Base-by-base conservation (phyloP, 148 eudicot genomes). In the Fallopia convolvulus region DNA sequence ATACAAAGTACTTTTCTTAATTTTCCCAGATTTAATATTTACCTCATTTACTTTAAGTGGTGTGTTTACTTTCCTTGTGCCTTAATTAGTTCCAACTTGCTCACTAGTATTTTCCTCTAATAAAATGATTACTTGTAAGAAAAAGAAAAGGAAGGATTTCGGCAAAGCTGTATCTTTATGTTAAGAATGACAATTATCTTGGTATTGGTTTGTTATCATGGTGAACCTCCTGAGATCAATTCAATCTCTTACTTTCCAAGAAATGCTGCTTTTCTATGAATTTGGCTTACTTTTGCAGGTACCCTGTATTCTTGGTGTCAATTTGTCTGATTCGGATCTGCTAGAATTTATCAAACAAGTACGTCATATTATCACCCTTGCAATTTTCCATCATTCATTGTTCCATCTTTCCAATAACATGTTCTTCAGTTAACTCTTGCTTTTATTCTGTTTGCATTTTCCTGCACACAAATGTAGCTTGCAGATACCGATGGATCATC, bases 401-500 rank as follows among this genome's bases (percentile, higher is more conserved):
- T 5, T 14, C 68, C 18, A 3, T n/a, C 44, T 14, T 39, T 52
- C 52, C 74, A 2, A 20, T 55, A 42, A 17, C 18, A 26, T 36
- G 40, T 77, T n/a, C 26, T 77, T 70, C 63, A 60, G 44, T 66
- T 72, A 44, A 40, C 66, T 73, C 47, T 3, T 21, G n/a, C 73
- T 79, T 79, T 77, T 60, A 23, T 23, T 33, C 66, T 26, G 76
- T 48, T 30, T 21, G 61, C 26, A 14, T 10, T 18, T 71, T 58
- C 36, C 75, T 82, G 66, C 78, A 36, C 39, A 36, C 39, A 40
- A 47, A 77, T 63, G 78, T 77, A 92, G 99, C 99, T 96, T 80
- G 92, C 98, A 76, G 98, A 87, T 73, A 96, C 99, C 76, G 99
- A 96, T 55, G 99, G 99, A 73, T 90, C 99, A 83, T 93, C 99